phyloP scores from a whole-genome alignment of 2,329 filamentous ascomycete species.

The Diaporthe ampelina region DNA sequence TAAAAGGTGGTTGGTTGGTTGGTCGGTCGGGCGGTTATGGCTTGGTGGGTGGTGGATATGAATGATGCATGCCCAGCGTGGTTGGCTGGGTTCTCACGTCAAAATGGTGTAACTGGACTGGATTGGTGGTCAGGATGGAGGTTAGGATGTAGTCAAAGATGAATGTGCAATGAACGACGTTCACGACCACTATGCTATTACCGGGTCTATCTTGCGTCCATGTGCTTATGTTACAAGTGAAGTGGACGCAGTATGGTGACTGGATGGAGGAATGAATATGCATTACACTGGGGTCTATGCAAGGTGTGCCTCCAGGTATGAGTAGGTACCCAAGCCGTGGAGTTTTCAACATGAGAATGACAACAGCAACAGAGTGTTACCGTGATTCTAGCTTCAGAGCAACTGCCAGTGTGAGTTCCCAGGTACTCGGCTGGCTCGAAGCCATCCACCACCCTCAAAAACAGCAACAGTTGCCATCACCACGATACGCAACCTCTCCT shows the following conservation, averaged over 20 bases:
- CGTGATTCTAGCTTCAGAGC: too few relatives aligned
- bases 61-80: background rate
- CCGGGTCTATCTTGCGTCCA: background rate
- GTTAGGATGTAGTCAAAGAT: background rate
- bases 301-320: too few relatives aligned
- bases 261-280: background rate
- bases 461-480: too few relatives aligned
- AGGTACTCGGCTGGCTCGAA: too few relatives aligned
- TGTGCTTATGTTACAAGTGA: background rate
- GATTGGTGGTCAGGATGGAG: background rate
- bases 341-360: too few relatives aligned
- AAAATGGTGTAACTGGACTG: constrained; percentile 7
- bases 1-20: background rate
- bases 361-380: too few relatives aligned
- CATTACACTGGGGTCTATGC: too few relatives aligned
- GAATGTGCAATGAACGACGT: constrained; percentile 19
- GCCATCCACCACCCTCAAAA: too few relatives aligned
- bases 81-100: background rate
- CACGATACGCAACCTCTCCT: too few relatives aligned
- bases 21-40: background rate
- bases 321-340: too few relatives aligned
- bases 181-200: background rate
- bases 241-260: too few relatives aligned
- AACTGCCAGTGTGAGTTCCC: too few relatives aligned
- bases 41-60: background rate